Conservation (phyloP, 148 eudicot genomes). For the Salicornia ramosissima region DNA sequence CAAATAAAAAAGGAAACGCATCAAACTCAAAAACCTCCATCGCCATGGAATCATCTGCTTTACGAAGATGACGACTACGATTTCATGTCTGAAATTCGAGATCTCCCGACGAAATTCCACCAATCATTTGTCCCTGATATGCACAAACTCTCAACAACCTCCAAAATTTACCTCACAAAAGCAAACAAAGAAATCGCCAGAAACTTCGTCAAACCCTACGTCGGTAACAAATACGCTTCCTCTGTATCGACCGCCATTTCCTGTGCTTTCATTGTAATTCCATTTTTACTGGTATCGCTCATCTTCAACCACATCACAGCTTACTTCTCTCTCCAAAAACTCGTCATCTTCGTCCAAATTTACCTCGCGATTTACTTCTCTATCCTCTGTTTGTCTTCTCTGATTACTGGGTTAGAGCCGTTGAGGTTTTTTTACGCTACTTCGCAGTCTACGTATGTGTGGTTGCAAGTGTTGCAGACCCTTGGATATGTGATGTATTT, state of each 20-base stretch:
- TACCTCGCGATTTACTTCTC: slow-evolving; percentile 78
- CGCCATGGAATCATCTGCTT: slow-evolving; percentile 21
- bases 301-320: slow-evolving; percentile 61
- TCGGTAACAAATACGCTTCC: slow-evolving; percentile 64
- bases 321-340: slow-evolving; percentile 69
- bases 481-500: slow-evolving; percentile 69
- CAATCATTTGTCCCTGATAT: slow-evolving; percentile 77
- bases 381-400: slow-evolving; percentile 55
- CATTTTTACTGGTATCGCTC: slow-evolving; percentile 63
- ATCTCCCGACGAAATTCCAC: slow-evolving; percentile 71
- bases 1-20: background rate
- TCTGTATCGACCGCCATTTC: slow-evolving; percentile 51
- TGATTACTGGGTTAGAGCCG: slow-evolving; percentile 78
- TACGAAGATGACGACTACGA: slow-evolving; percentile 46
- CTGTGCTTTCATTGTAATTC: slow-evolving; percentile 58
- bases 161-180: slow-evolving; percentile 47
- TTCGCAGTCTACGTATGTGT: slow-evolving; percentile 61
- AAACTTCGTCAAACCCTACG: slow-evolving; percentile 67
- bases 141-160: slow-evolving; percentile 58
- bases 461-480: slow-evolving; percentile 73
- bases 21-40: slow-evolving; percentile 13
- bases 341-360: slow-evolving; percentile 70
- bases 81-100: slow-evolving; percentile 57
- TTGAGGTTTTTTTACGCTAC: slow-evolving; percentile 77
- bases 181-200: slow-evolving; percentile 64